These are phyloP conservation scores for Westerdykella sp. DNA, from an alignment of 2,329 filamentous ascomycete genomes.

Conservation along the genomic window DNA sequence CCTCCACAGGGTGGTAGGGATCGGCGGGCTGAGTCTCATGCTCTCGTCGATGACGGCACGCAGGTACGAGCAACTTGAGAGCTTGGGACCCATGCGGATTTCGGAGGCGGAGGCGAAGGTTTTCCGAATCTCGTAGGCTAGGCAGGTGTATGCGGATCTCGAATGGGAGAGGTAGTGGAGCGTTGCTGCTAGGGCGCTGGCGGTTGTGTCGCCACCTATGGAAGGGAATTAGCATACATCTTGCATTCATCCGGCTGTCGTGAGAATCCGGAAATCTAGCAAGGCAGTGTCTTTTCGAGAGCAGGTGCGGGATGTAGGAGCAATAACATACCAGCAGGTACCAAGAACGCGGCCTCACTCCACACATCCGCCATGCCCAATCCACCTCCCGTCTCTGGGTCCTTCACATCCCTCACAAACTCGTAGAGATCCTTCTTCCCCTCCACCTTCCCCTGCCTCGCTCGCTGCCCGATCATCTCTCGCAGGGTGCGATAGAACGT, in stretches of 20 bases:
- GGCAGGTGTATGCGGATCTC: neutral
- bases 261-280: no score
- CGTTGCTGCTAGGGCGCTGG: neutral
- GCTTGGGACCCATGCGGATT: constrained; percentile 7
- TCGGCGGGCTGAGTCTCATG: constrained; percentile 10
- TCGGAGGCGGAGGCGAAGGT: constrained; percentile 10
- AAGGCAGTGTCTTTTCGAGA: no score
- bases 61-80: constrained; percentile 11
- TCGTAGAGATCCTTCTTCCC: constrained; percentile 34
- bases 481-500: constrained; percentile 4
- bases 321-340: constrained; percentile 7
- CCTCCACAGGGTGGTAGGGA: constrained; percentile 3
- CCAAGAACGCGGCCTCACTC: constrained; percentile 10
- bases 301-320: no score
- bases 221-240: neutral
- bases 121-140: constrained; percentile 6
- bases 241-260: no score
- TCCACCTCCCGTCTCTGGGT: constrained; percentile 31
- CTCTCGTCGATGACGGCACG: constrained; percentile 16
- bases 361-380: constrained; percentile 8
- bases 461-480: constrained; percentile 2
- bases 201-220: constrained; percentile 1
- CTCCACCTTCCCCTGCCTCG: constrained; percentile 1
- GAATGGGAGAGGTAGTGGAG: constrained; percentile 6
- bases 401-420: constrained; percentile 33